phyloP scores from a whole-genome alignment of 2,329 filamentous ascomycete genomes.

The Scedosporium apiospermum region DNA sequence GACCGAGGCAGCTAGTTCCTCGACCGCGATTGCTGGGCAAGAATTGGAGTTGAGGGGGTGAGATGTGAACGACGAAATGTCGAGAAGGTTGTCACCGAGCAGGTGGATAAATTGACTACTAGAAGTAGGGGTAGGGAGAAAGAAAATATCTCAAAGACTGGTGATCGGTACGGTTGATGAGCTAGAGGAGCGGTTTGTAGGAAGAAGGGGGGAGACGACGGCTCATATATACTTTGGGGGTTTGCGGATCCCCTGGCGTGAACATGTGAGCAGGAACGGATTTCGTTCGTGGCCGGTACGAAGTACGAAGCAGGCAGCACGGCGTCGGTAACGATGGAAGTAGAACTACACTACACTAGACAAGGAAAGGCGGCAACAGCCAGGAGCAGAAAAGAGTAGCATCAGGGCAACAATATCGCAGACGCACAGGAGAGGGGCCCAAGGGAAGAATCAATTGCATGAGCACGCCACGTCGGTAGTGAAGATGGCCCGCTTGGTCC shows the following conservation, averaged over 20 bases:
- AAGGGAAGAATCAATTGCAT: background rate
- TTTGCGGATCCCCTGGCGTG: background rate
- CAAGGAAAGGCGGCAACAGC: background rate
- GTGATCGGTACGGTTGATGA: background rate
- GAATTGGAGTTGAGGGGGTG: background rate
- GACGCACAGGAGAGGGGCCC: background rate
- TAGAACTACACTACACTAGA: background rate
- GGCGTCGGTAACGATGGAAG: background rate
- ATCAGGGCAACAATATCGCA: background rate
- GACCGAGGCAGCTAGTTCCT: conserved; percentile 45
- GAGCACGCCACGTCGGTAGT: background rate
- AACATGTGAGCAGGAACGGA: background rate
- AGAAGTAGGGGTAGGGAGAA: background rate
- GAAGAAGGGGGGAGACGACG: background rate
- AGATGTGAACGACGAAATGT: background rate
- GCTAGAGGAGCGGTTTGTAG: background rate
- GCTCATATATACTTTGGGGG: background rate
- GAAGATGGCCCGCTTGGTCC: no score
- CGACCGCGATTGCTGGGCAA: conserved; percentile 30
- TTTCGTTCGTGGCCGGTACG: background rate
- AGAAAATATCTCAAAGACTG: background rate
- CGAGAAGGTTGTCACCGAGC: background rate
- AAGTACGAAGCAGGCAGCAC: background rate
- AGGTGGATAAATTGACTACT: background rate
- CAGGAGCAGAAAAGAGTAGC: background rate